phyloP scores from a whole-genome alignment of 1,284 basidiomycete species.

The Cryptococcus sp. region DNA sequence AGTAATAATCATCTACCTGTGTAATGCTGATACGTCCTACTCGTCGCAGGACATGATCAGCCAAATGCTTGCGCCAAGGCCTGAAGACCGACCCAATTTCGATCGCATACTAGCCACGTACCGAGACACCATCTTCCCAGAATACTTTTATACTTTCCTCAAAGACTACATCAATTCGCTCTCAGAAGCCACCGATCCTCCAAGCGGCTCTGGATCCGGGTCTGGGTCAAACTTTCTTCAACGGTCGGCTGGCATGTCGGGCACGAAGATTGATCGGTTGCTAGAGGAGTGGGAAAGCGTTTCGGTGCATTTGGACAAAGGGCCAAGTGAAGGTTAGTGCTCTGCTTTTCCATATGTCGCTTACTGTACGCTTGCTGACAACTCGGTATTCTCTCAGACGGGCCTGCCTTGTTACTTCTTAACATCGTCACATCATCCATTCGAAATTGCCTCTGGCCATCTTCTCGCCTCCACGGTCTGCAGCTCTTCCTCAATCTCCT shows the following conservation, averaged over 20 bases:
- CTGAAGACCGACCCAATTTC: slow-evolving; percentile 75
- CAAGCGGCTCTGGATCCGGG: background rate
- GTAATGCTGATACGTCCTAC: background rate
- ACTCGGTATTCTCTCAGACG: slow-evolving; percentile 58
- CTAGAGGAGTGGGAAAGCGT: slow-evolving; percentile 50
- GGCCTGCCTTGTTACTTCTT: slow-evolving; percentile 75
- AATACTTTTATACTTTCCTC: slow-evolving; percentile 90
- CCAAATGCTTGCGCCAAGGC: slow-evolving; percentile 85
- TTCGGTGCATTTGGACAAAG: slow-evolving; percentile 37
- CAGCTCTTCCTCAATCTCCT: slow-evolving; percentile 85
- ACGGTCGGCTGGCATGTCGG: slow-evolving; percentile 27
- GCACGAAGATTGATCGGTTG: slow-evolving; percentile 44
- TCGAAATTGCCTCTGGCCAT: slow-evolving; percentile 82
- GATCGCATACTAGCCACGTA: slow-evolving; percentile 75
- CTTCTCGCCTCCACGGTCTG: slow-evolving; percentile 79
- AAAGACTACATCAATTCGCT: slow-evolving; percentile 82
- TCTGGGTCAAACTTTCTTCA: slow-evolving; percentile 27
- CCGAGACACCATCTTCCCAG: slow-evolving; percentile 81
- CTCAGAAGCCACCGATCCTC: slow-evolving; percentile 59
- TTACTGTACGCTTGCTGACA: background rate
- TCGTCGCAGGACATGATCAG: slow-evolving; percentile 72
- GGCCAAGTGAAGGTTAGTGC: slow-evolving; percentile 33
- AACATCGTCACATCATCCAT: slow-evolving; percentile 87
- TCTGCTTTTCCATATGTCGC: background rate
- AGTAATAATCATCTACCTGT: too few relatives aligned